Evolutionary conservation across 257 asterid species (phyloP), one percentile per base, ranked within the genome.

Genomic region (Henckelia pumila): DNA sequence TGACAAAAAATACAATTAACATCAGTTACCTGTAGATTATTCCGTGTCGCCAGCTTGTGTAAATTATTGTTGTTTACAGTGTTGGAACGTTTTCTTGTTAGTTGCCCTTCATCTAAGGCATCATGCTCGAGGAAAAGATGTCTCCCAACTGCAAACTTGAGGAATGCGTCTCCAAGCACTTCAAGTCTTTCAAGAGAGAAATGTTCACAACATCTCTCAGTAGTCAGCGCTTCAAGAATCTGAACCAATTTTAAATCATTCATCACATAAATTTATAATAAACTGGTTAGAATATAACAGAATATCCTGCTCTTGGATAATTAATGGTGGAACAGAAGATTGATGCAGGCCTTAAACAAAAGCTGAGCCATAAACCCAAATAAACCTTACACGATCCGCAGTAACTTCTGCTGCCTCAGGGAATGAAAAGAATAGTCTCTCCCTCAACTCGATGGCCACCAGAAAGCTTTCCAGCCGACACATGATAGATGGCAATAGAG

Each of bases 161-260:
- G 99, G 82, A 94, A 91, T 58, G 95, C 95, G 69, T 94, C 99
- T 61, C 99, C 99, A 81, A 94, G 97, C 69, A 88, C 95, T 79
- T 94, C 99, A 81, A 91, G 91, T 80, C 99, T 88, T 85, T 94
- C 99, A 73, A 91, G 92, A 75, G 97, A 91, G 73, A 91, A 88
- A 73, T 77, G 76, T 71, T 94, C 99, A 61, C 69, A 28, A 77
- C 97, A 88, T 77, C 80, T 88, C 83, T 88, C 99, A 25, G 99
- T 94, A 52, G 97, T 94, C 70, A 94, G 88, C 70, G 99, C 99
- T 87, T 94, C 96, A 79, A 94, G 99, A 85, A 94, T 83, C 99
- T 94, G 89, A 69, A 55, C 69, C 73, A 73, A 65, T 67, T 75
- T 68, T 56, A 81, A 64, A 68, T 63, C 62, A 65, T 59, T 35